Conservation (phyloP, 1,139 yeast species). For the Yamadazyma diddensiae region DNA sequence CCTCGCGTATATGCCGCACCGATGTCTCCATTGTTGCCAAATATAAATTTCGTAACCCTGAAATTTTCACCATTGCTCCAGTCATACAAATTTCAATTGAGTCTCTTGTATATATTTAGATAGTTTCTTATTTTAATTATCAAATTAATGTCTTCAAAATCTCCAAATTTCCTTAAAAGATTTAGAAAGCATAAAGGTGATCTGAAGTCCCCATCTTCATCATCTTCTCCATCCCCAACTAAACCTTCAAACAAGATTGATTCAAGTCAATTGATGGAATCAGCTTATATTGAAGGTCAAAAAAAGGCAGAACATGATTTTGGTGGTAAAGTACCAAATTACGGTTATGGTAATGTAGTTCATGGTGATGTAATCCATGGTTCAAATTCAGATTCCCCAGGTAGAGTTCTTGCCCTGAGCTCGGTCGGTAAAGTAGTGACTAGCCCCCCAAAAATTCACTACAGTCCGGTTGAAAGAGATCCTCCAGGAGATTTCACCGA, state of each 20-base stretch:
- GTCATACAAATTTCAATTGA: slow-evolving; percentile 6
- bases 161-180: slow-evolving; percentile 22
- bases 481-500: slow-evolving; percentile 34
- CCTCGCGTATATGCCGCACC: too few relatives aligned
- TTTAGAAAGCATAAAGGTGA: slow-evolving; percentile 26
- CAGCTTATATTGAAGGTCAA: slow-evolving; percentile 25
- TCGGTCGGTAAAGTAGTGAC: slow-evolving; percentile 32
- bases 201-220: slow-evolving; percentile 4
- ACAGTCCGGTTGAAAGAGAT: slow-evolving; percentile 27
- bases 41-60: slow-evolving; percentile 6
- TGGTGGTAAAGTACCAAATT: slow-evolving; percentile 12
- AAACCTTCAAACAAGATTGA: slow-evolving; percentile 1
- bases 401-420: slow-evolving; percentile 13
- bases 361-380: background rate
- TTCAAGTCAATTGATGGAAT: slow-evolving; percentile 11
- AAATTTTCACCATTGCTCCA: slow-evolving; percentile 9
- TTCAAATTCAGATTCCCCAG: slow-evolving; percentile 1
- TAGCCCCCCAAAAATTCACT: slow-evolving; percentile 28
- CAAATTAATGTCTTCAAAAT: slow-evolving; percentile 6
- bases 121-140: background rate
- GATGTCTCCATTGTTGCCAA: too few relatives aligned
- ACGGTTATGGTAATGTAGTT: slow-evolving; percentile 8
- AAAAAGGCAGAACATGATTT: slow-evolving; percentile 16
- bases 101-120: slow-evolving; percentile 1
- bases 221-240: slow-evolving; percentile 7